phyloP scores from a whole-genome alignment of 139 green algal genomes.

The Gonium pectorale region DNA sequence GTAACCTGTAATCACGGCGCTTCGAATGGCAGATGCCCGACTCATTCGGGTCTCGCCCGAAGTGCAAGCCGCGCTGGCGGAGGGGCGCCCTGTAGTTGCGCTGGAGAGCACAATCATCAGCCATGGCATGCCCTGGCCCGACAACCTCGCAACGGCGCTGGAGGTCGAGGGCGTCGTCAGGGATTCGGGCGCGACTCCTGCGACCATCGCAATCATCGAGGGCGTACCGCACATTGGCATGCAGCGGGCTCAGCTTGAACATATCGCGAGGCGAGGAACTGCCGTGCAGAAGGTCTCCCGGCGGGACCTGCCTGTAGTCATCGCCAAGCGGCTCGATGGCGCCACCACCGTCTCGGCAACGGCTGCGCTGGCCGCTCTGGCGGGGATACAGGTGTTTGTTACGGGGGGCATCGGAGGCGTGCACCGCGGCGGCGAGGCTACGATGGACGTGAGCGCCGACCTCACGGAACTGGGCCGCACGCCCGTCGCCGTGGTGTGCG shows the following conservation, averaged over 20 bases:
- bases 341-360: slow-evolving; percentile 97
- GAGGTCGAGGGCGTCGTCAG: slow-evolving; percentile 91
- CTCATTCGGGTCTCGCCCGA: slow-evolving; percentile 58
- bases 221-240: slow-evolving; percentile 64
- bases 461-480: slow-evolving; percentile 91
- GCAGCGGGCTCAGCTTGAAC: slow-evolving; percentile 66
- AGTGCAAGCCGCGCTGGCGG: slow-evolving; percentile 77
- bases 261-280: slow-evolving; percentile 68
- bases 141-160: slow-evolving; percentile 90
- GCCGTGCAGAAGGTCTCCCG: slow-evolving; percentile 77
- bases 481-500: slow-evolving; percentile 94
- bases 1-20: neutral
- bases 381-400: slow-evolving; percentile 85
- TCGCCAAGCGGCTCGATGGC: slow-evolving; percentile 75
- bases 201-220: slow-evolving; percentile 94
- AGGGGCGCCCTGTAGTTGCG: slow-evolving; percentile 85
- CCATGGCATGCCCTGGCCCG: slow-evolving; percentile 97
- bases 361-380: slow-evolving; percentile 88
- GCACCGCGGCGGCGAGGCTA: slow-evolving; percentile 83
- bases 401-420: slow-evolving; percentile 79
- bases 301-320: slow-evolving; percentile 84
- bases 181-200: slow-evolving; percentile 81
- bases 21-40: neutral
- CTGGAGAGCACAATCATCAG: slow-evolving; percentile 97
- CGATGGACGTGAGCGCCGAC: slow-evolving; percentile 92